A percentile compares a stretch with the other conserved stretches of the same genome.
Conservation (phyloP, 257 asterid species). For the Plantago major region DNA sequence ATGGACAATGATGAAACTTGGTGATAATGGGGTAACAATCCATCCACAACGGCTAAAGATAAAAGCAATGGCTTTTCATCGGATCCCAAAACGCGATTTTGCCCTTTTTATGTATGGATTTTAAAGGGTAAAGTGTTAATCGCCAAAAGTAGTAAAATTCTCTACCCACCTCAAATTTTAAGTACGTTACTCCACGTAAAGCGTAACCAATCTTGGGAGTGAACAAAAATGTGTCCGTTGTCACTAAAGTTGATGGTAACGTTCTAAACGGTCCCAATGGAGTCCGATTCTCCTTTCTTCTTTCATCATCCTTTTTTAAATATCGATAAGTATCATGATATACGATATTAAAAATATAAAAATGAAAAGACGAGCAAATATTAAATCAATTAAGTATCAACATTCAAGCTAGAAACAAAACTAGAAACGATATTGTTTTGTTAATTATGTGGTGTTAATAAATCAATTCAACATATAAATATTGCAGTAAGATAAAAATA, state of each 20-base stretch:
- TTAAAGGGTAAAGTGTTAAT: constrained; percentile 12
- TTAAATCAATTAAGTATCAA: too few relatives aligned
- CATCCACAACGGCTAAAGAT: constrained; percentile 17
- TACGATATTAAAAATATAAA: too few relatives aligned
- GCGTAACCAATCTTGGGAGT: constrained; percentile 10
- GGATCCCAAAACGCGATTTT: constrained; percentile 40
- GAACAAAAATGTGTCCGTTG: constrained; percentile 27
- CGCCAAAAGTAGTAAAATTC: constrained; percentile 21
- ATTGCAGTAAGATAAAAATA: too few relatives aligned
- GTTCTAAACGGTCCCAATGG: too few relatives aligned
- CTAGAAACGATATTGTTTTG: too few relatives aligned
- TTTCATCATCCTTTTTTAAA: too few relatives aligned
- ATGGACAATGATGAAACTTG: neutral
- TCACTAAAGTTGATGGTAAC: neutral
- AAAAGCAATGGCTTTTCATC: constrained; percentile 21
- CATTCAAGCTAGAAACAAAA: too few relatives aligned
- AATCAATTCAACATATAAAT: too few relatives aligned
- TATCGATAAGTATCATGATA: too few relatives aligned
- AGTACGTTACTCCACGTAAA: constrained; percentile 13
- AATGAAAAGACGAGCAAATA: too few relatives aligned
- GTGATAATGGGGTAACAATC: neutral
- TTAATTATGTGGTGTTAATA: too few relatives aligned
- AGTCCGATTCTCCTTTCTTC: too few relatives aligned
- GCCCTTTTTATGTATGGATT: constrained; percentile 25
- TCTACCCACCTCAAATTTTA: constrained; percentile 16